phyloP scores from a whole-genome alignment of 495 filamentous ascomycete genomes.

The Xylaria nigripes region DNA sequence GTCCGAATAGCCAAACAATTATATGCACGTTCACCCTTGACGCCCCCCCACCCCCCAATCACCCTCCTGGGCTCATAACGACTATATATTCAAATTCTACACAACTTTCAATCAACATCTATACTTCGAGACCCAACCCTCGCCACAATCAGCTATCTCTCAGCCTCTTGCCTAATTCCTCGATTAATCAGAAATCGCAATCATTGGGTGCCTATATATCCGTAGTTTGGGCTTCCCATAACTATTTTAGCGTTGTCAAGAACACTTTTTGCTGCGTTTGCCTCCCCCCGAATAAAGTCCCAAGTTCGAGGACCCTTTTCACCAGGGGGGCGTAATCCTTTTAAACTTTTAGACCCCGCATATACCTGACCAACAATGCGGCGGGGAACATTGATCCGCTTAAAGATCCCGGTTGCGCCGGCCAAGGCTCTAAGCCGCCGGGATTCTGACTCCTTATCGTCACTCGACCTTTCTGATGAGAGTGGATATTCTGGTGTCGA shows the following conservation, averaged over 20 bases:
- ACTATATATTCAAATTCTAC: background rate
- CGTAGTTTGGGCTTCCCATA: no score
- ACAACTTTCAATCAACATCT: slow-evolving; percentile 6
- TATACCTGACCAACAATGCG: slow-evolving; percentile 33
- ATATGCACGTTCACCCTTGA: slow-evolving; percentile 11
- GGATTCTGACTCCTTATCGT: slow-evolving; percentile 36
- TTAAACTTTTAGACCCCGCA: slow-evolving; percentile 15
- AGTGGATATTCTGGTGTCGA: slow-evolving; percentile 66
- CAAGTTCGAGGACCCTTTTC: slow-evolving; percentile 13
- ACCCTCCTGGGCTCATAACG: slow-evolving; percentile 5
- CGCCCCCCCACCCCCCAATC: slow-evolving; percentile 13
- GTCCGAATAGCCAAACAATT: slow-evolving; percentile 20
- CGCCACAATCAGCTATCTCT: background rate
- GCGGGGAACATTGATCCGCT: slow-evolving; percentile 38
- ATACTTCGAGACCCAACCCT: slow-evolving; percentile 8
- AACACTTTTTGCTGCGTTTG: no score
- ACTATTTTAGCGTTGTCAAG: no score
- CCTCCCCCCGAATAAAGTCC: no score
- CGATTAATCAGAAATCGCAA: background rate
- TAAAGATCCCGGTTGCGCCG: slow-evolving; percentile 36
- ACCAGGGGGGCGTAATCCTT: slow-evolving; percentile 9
- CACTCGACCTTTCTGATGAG: slow-evolving; percentile 51
- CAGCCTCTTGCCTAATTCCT: background rate
- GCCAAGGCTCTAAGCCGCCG: slow-evolving; percentile 34
- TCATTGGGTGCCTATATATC: background rate